These are phyloP conservation scores for Benincasa hispida DNA, from an alignment of 306 rosid species.

Conservation along the genomic window DNA sequence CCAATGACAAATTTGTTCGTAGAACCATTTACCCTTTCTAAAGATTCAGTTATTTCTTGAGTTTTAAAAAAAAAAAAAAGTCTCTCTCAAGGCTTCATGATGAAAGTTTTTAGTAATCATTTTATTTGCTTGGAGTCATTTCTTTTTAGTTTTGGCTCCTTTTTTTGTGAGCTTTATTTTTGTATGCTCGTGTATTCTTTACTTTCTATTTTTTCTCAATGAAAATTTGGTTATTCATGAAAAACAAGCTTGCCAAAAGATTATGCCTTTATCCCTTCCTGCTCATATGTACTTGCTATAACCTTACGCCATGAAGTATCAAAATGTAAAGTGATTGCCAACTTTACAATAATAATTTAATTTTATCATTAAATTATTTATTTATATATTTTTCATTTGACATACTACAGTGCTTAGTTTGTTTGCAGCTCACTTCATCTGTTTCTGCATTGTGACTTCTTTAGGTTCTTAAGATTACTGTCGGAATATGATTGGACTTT, in stretches of 20 bases:
- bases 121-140: not conserved
- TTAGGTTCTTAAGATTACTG: conserved; percentile 65
- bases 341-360: not conserved
- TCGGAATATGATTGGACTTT: conserved; percentile 80
- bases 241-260: not conserved
- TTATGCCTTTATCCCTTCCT: not conserved
- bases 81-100: not conserved
- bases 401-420: not conserved
- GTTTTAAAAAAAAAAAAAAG: no score
- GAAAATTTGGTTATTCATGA: not conserved
- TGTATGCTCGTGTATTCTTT: not conserved
- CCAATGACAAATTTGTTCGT: not conserved
- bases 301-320: not conserved
- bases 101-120: not conserved
- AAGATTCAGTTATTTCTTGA: no score
- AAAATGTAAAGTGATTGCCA: not conserved
- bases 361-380: not conserved
- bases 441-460: not conserved
- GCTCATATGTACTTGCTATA: not conserved
- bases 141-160: not conserved
- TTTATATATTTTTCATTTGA: not conserved
- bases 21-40: not conserved
- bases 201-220: not conserved
- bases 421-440: not conserved
- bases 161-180: not conserved